Evolutionary conservation across 306 rosid genomes (phyloP), one percentile per base, ranked within the genome.

Genomic region (Cicer judaicum): DNA sequence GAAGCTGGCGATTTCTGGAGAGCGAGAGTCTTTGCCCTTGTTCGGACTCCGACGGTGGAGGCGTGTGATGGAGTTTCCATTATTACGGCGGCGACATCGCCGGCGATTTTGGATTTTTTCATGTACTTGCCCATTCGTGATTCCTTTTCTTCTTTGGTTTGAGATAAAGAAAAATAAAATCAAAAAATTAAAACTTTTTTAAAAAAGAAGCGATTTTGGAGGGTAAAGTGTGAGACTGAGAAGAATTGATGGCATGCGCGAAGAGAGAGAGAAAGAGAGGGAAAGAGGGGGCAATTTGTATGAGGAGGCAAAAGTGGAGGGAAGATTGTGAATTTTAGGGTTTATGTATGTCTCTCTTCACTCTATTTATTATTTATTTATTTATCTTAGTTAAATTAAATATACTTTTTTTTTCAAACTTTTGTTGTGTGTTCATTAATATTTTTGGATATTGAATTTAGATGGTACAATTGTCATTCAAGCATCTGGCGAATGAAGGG

Each of bases 21-120:
- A 0, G 94, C 94, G 52, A 87, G 86, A 77, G 90, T 78, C 72
- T 79, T 91, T 71, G 97, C 96, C 70, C 98, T 75, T 10, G 98
- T 93, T 2, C 98, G 90, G 16, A 93, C 96, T 4, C 97, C 97
- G 7, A 63, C 6, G 29, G 60, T 15, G 60, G 93, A 55, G 39
- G 91, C 44, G 13, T 80, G 88, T 0, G 88, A 78, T 0, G 90
- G 71, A 14, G 79, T 67, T 69, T 93, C 94, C 95, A 84, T 85
- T 52, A 85, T 56, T 3, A 79, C 48, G 47, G 83, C 75, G 16
- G 83, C 83, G 6, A 92, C 87, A 7, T 85, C 90, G 46, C 85
- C 87, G 1, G 84, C 63, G 73, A 76, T 78, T 76, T 89, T 93
- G 7, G 96, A 83, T 76, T 90, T 93, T 83, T 82, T 90, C 87